These are phyloP conservation scores for Leccinum griseonigrum DNA, from an alignment of 1,284 basidiomycete species.

Conservation along the genomic window DNA sequence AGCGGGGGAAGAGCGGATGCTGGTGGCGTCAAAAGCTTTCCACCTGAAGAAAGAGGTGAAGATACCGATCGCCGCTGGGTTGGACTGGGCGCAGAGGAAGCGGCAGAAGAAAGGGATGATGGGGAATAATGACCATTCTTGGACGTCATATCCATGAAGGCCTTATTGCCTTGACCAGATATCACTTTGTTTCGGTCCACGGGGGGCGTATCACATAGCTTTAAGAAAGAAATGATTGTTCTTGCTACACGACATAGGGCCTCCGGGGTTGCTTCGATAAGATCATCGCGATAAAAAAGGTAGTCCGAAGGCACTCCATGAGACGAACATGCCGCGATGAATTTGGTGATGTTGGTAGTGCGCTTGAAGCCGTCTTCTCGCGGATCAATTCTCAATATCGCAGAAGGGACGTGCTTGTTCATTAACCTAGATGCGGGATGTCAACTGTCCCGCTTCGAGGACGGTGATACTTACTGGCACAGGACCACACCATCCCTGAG, in stretches of 20 bases:
- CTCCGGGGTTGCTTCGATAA: conserved; percentile 58
- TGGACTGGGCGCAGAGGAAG: conserved; percentile 66
- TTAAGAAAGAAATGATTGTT: conserved; percentile 64
- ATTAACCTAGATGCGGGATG: conserved; percentile 48
- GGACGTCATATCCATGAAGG: conserved; percentile 8
- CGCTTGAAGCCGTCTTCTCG: conserved; percentile 67
- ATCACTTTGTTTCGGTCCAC: conserved; percentile 44
- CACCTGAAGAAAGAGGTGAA: conserved; percentile 31
- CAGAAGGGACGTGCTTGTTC: conserved; percentile 66
- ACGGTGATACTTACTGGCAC: conserved; percentile 66
- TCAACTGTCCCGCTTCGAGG: not conserved
- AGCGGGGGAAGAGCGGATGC: conserved; percentile 48
- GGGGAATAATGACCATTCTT: conserved; percentile 34
- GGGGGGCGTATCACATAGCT: conserved; percentile 53
- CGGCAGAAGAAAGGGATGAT: conserved; percentile 36
- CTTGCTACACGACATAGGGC: conserved; percentile 63
- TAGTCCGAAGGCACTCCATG: conserved; percentile 61
- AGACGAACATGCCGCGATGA: conserved; percentile 66
- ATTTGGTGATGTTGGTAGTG: conserved; percentile 69
- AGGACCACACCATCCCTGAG: conserved; percentile 82
- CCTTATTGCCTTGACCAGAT: conserved; percentile 37
- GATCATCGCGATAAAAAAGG: conserved; percentile 67
- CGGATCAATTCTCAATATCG: conserved; percentile 60
- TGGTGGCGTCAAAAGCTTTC: conserved; percentile 55
- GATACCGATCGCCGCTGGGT: conserved; percentile 29